These are phyloP conservation scores for Dichotomocladium elegans DNA, from an alignment of 371 early-diverging fungal genomes.

Conservation along the genomic window DNA sequence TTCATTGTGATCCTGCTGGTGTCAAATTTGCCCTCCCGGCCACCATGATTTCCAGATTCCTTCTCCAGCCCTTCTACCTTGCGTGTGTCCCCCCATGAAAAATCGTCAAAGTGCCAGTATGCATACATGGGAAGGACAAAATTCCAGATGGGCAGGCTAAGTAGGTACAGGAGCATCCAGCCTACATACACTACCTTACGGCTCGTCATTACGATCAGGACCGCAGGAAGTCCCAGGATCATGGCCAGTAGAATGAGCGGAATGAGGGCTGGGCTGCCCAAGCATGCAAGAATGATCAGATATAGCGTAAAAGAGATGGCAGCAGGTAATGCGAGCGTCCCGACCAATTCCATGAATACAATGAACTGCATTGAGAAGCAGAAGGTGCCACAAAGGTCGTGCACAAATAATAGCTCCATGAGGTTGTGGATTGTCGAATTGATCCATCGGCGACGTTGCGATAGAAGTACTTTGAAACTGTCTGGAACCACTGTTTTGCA, in stretches of 20 bases:
- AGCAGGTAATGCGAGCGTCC: conserved; percentile 96
- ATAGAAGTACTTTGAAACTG: conserved; percentile 88
- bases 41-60: conserved; percentile 53
- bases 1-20: conserved; percentile 62
- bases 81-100: conserved; percentile 98
- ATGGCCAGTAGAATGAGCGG: conserved; percentile 76
- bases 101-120: conserved; percentile 99
- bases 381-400: conserved; percentile 97
- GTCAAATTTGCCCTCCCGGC: conserved; percentile 63
- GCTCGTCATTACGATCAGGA: conserved; percentile 91
- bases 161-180: conserved; percentile 94
- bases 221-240: conserved; percentile 91
- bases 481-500: conserved; percentile 98
- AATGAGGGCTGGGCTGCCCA: conserved; percentile 60
- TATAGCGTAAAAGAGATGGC: conserved; percentile 93
- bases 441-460: conserved; percentile 99
- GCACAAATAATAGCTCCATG: conserved; percentile 91
- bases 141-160: conserved; percentile 97
- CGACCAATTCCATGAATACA: conserved; percentile 96
- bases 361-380: conserved; percentile 99
- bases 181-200: conserved; percentile 86
- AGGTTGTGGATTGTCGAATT: conserved; percentile 99
- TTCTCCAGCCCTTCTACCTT: conserved; percentile 62
- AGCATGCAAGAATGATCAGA: conserved; percentile 58
- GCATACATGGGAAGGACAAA: conserved; percentile 96